phyloP scores from a whole-genome alignment of 352 stramenopile genomes.

The Pythium rishiriense region DNA sequence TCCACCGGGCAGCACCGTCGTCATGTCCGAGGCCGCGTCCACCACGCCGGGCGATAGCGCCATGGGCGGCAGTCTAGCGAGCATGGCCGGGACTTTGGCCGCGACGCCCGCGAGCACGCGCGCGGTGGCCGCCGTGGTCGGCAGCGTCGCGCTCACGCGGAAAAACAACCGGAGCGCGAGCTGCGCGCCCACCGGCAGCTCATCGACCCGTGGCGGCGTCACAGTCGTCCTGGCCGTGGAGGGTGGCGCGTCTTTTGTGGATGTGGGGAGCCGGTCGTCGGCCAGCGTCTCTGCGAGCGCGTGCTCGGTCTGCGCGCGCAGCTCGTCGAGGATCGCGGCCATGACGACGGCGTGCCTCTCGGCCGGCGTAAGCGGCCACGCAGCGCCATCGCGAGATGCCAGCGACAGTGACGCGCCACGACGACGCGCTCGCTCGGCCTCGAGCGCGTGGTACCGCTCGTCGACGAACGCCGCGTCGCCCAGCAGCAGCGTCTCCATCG shows the following conservation, averaged over 20 bases:
- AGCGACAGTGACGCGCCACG: too few species aligned
- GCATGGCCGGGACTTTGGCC: slow-evolving; percentile 52
- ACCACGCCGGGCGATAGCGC: slow-evolving; percentile 51
- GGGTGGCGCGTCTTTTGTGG: too few species aligned
- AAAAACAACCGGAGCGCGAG: slow-evolving; percentile 75
- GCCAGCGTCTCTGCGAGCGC: neutral
- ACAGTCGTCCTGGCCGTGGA: too few species aligned
- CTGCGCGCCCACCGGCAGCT: slow-evolving; percentile 48
- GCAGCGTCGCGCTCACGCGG: slow-evolving; percentile 52
- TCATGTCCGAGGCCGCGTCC: too few species aligned
- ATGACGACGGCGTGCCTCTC: slow-evolving; percentile 10
- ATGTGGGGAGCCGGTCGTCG: neutral
- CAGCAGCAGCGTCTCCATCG: slow-evolving; percentile 66
- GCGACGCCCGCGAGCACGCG: slow-evolving; percentile 52
- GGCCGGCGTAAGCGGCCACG: neutral
- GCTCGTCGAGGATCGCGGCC: neutral
- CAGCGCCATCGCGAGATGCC: too few species aligned
- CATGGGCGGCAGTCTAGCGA: slow-evolving; percentile 53
- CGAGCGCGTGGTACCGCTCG: slow-evolving; percentile 46
- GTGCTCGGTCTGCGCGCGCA: neutral
- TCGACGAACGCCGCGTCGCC: slow-evolving; percentile 45
- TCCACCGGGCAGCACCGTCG: too few species aligned
- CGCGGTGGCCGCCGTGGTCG: slow-evolving; percentile 10
- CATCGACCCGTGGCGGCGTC: slow-evolving; percentile 2
- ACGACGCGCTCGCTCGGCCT: slow-evolving; percentile 18